These are phyloP conservation scores for Sechiopsis laciniata DNA, from an alignment of 306 rosid species.

Conservation along the genomic window DNA sequence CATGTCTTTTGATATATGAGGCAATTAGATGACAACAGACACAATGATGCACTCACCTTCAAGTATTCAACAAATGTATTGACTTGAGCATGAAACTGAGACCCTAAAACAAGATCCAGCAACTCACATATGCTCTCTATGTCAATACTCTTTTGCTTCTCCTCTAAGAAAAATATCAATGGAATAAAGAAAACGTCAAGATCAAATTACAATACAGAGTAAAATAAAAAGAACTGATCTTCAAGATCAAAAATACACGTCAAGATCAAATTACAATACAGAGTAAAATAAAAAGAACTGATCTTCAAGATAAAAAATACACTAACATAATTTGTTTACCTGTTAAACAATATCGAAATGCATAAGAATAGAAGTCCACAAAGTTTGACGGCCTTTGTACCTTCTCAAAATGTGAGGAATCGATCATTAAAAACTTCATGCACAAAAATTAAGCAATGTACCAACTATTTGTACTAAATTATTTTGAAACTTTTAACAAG, in stretches of 20 bases:
- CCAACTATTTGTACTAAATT: neutral
- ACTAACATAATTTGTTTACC: constrained; percentile 36
- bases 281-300: neutral
- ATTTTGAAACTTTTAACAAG: neutral
- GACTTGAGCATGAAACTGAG: constrained; percentile 67
- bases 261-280: neutral
- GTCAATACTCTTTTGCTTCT: constrained; percentile 98
- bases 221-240: neutral
- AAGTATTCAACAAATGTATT: constrained; percentile 66
- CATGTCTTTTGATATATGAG: neutral
- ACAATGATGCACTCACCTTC: constrained; percentile 48
- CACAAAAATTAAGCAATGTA: constrained; percentile 17
- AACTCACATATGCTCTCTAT: constrained; percentile 89
- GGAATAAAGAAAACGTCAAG: neutral
- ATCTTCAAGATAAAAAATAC: constrained; percentile 4
- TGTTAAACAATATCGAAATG: constrained; percentile 91
- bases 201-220: constrained; percentile 7
- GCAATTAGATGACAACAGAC: constrained; percentile 16
- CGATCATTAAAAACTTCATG: neutral
- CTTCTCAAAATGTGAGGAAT: constrained; percentile 37
- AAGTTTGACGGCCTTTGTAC: constrained; percentile 79
- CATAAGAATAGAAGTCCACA: constrained; percentile 83
- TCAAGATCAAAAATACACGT: constrained; percentile 6
- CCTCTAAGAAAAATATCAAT: constrained; percentile 53
- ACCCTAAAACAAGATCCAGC: constrained; percentile 76